These are phyloP conservation scores for Microsporum canis DNA, from an alignment of 2,329 filamentous ascomycete genomes.

Conservation along the genomic window DNA sequence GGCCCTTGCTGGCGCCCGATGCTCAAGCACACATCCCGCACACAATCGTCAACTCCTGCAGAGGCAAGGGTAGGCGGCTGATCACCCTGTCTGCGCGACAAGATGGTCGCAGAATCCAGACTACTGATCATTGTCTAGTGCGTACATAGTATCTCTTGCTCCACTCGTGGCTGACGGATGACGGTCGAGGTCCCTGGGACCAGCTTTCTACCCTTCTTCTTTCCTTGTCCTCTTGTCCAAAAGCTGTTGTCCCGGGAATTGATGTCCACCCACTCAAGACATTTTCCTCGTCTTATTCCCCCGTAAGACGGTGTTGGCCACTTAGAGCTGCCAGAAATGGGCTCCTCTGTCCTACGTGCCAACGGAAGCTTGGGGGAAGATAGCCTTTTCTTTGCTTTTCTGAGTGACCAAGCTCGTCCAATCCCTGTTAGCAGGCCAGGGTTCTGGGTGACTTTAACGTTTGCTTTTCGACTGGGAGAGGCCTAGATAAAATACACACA, in stretches of 20 bases:
- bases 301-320: not conserved
- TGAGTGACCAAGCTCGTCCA: not conserved
- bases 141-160: not conserved
- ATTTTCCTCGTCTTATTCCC: not conserved
- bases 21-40: not conserved
- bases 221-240: not conserved
- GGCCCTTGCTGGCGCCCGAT: not conserved
- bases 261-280: not conserved
- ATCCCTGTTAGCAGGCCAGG: not conserved
- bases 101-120: not conserved
- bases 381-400: not conserved
- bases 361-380: not conserved
- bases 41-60: not conserved
- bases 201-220: not conserved
- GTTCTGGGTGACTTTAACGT: not conserved
- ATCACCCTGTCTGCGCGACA: not conserved
- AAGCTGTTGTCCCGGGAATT: no score
- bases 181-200: not conserved
- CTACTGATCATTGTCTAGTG: not conserved
- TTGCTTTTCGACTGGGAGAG: not conserved
- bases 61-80: constrained; percentile 4
- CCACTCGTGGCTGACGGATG: not conserved
- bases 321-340: not conserved
- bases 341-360: not conserved
- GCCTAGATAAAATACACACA: not conserved